Evolutionary conservation across 257 asterid species (phyloP), one percentile per base, ranked within the genome.

Genomic region (Knoxia roxburghii): DNA sequence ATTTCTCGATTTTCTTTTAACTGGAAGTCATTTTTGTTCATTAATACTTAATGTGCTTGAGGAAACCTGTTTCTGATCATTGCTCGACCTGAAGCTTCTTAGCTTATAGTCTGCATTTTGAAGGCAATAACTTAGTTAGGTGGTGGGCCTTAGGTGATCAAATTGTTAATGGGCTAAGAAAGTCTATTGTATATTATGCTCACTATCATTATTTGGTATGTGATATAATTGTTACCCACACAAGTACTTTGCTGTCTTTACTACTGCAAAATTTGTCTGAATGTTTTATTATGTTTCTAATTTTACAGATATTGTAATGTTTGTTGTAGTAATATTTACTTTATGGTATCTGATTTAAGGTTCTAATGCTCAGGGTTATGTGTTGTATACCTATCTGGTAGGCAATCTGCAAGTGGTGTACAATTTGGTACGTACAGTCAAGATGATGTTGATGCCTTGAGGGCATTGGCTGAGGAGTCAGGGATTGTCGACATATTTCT

Each of bases 391-490:
- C 84, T 93, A 75, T 90, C 96, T 75, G 99, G 99, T 73, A 86
- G 82, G 84, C 78, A 72, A 74, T 78, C 96, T 68, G 76, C 81
- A 78, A 84, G 74, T 71, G 82, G 83, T 68, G 80, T 76, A 79
- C 96, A 79, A 77, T 82, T 81, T 68, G 99, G 99, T 55, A 73
- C 77, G 50, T 93, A 88, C 85, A 80, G 78, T 75, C 95, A 88
- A 83, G 97, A 93, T 65, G 99, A 93, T 72, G 83, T 90, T 77
- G 99, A 88, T 86, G 95, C 97, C 37, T 72, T 93, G 81, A 77
- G 97, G 84, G 97, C 99, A 18, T 78, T 90, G 66, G 87, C 89
- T 27, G 99, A 93, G 81, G 97, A 93, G 68, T 85, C 91, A 53
- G 95, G 87, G 75, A 78, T 83, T 64, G 81, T 88, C 12, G 99